A percentile compares a stretch with the other conserved stretches of the same genome.
Conservation (phyloP, 2,329 filamentous ascomycete genomes). For the Xylaria sp. region DNA sequence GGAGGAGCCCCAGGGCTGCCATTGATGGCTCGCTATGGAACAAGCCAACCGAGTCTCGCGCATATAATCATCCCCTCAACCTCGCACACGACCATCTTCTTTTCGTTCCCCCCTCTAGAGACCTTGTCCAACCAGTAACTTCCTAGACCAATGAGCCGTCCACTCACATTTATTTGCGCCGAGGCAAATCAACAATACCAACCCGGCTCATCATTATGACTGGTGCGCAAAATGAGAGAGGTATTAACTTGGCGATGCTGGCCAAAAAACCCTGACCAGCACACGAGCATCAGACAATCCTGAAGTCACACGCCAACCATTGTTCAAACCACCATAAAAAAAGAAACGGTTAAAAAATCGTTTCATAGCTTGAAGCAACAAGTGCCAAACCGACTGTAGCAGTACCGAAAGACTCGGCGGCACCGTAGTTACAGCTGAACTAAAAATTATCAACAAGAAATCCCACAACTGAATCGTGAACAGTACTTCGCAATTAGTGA, state of each 20-base stretch:
- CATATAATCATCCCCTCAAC: slow-evolving; percentile 32
- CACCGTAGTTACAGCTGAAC: slow-evolving; percentile 27
- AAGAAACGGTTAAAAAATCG: slow-evolving; percentile 14
- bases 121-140: slow-evolving; percentile 39
- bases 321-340: slow-evolving; percentile 23
- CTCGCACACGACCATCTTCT: slow-evolving; percentile 35
- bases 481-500: slow-evolving; percentile 23
- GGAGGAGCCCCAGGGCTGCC: slow-evolving; percentile 34
- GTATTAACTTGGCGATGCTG: slow-evolving; percentile 40
- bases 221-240: slow-evolving; percentile 39
- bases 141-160: slow-evolving; percentile 37
- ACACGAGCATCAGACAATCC: slow-evolving; percentile 24
- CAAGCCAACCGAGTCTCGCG: slow-evolving; percentile 36
- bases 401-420: slow-evolving; percentile 10
- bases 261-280: slow-evolving; percentile 24
- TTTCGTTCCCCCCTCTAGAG: slow-evolving; percentile 35
- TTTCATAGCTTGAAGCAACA: slow-evolving; percentile 17
- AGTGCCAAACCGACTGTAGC: slow-evolving; percentile 19
- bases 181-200: slow-evolving; percentile 39
- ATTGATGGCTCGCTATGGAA: slow-evolving; percentile 32
- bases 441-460: slow-evolving; percentile 50
- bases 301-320: slow-evolving; percentile 4
- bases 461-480: slow-evolving; percentile 42
- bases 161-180: slow-evolving; percentile 33
- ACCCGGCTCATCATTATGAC: slow-evolving; percentile 42